Conservation (phyloP, 441 rosid species). For the Sinapis alba region DNA sequence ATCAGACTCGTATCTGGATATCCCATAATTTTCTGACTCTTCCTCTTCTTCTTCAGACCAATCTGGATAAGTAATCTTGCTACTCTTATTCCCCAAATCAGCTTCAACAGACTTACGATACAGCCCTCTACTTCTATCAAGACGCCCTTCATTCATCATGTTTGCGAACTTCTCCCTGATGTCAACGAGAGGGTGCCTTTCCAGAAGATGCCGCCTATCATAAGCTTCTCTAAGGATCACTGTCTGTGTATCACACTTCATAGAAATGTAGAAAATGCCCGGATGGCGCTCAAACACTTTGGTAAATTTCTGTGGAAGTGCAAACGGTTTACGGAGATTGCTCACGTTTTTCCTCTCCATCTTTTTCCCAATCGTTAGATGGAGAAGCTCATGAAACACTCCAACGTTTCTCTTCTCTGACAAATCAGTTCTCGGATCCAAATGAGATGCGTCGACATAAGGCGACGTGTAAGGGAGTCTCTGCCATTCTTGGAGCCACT, state of each 20-base stretch:
- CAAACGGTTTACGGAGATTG: conserved; percentile 72
- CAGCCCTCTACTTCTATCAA: conserved; percentile 68
- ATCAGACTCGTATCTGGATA: conserved; percentile 48
- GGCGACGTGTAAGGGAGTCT: conserved; percentile 81
- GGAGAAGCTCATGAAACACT: conserved; percentile 85
- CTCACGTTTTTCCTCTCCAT: conserved; percentile 76
- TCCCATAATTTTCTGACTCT: conserved; percentile 34
- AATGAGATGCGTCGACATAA: conserved; percentile 57
- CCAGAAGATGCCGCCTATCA: conserved; percentile 50
- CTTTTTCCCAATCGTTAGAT: conserved; percentile 66
- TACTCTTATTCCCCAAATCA: conserved; percentile 18
- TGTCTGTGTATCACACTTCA: conserved; percentile 65
- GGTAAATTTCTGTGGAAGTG: conserved; percentile 78
- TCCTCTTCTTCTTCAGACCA: conserved; percentile 38
- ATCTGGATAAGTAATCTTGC: not conserved
- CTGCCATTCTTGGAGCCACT: conserved; percentile 91
- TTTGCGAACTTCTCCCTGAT: conserved; percentile 50
- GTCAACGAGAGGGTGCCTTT: conserved; percentile 61
- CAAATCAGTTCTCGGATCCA: conserved; percentile 81
- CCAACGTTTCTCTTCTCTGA: conserved; percentile 90
- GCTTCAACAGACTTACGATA: conserved; percentile 34
- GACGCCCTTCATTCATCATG: conserved; percentile 62
- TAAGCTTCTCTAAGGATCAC: conserved; percentile 83
- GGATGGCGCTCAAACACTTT: conserved; percentile 89
- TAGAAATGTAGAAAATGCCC: conserved; percentile 80